Evolutionary conservation across 441 rosid genomes (phyloP), one percentile per base, ranked within the genome.

Genomic region (Omphalea diandra): DNA sequence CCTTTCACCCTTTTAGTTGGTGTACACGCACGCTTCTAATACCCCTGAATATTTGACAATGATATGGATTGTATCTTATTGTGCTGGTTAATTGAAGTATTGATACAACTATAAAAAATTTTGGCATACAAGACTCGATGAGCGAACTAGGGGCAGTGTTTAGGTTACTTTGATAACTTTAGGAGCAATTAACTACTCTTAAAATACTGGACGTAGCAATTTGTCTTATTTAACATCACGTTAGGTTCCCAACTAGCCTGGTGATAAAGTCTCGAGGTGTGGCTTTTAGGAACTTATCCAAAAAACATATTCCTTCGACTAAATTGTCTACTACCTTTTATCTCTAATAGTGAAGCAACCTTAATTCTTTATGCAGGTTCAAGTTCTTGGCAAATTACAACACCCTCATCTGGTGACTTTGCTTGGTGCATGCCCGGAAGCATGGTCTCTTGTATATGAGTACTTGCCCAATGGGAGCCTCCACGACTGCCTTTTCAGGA

Each of bases 361-460:
- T 63, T 18, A 41, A 14, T 7, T 70, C 55, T n/a, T 55, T 47
- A 7, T 77, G 58, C 75, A 89, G 96, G 91, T 85, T 74, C 85
- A 83, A 79, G 85, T 85, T 74, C 92, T 87, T 49, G 79, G 90
- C 74, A 84, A 82, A 71, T 75, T 88, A 61, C 91, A 86, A 49
- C 97, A 86, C 76, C 97, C 88, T 50, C 91, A 83, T 84, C 77
- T 90, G 43, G 87, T 84, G 46, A 88, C 89, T 75, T 68, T 90
- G 81, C 88, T 88, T 52, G 94, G 97, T 33, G 82, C 84, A 27
- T 88, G 90, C 76, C 82, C 94, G 38, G 94, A 88, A 80, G 86
- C 86, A 46, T 83, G 90, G 88, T 82, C 85, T 61, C 89, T 87
- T 66, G 83, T 88, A 4, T 79, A 81, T 0, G 94, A 87, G 77